Percentiles rank a stretch among this genome's conserved stretches.
Evolutionary conservation across 106 monocot species (phyloP).

Genomic region (Hemerocallis citrina): DNA sequence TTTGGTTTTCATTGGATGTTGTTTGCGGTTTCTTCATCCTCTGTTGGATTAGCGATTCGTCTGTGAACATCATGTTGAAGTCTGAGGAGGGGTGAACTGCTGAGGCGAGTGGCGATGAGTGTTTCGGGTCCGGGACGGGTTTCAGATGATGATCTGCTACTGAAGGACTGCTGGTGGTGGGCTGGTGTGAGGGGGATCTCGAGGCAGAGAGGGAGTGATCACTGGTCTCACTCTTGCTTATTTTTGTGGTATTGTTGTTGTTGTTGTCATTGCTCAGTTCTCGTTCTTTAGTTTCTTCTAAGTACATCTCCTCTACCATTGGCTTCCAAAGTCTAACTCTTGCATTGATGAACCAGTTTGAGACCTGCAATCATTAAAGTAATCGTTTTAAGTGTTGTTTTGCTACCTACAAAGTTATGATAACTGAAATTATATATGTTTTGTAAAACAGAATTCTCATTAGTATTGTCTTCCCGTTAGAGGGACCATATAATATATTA

Average conservation of each 20-base stretch:
- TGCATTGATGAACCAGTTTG: constrained; percentile 83
- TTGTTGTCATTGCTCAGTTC: constrained; percentile 16
- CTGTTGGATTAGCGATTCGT: constrained; percentile 7
- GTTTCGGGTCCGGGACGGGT: constrained; percentile 3
- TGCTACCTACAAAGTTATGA: too few species aligned
- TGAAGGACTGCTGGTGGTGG: constrained; percentile 12
- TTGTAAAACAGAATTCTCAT: too few species aligned
- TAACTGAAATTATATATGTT: too few species aligned
- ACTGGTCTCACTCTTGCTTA: constrained; percentile 15
- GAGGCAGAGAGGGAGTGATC: constrained; percentile 29
- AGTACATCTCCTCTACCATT: constrained; percentile 84
- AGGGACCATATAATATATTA: too few species aligned
- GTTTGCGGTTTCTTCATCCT: constrained; percentile 33
- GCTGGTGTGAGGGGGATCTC: constrained; percentile 48
- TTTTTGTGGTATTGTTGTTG: constrained; percentile 24
- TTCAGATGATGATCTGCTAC: constrained; percentile 32
- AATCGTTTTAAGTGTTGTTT: too few species aligned
- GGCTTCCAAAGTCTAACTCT: constrained; percentile 81
- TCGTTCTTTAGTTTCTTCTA: constrained; percentile 53
- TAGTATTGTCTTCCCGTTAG: too few species aligned
- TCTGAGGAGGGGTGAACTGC: constrained; percentile 24
- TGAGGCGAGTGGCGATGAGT: background rate
- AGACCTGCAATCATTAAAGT: constrained; percentile 29
- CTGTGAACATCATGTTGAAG: constrained; percentile 5
- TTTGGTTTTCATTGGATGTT: background rate